These are phyloP conservation scores for Leccinum arenicola DNA, from an alignment of 768 basidiomycete genomes.

Conservation along the genomic window DNA sequence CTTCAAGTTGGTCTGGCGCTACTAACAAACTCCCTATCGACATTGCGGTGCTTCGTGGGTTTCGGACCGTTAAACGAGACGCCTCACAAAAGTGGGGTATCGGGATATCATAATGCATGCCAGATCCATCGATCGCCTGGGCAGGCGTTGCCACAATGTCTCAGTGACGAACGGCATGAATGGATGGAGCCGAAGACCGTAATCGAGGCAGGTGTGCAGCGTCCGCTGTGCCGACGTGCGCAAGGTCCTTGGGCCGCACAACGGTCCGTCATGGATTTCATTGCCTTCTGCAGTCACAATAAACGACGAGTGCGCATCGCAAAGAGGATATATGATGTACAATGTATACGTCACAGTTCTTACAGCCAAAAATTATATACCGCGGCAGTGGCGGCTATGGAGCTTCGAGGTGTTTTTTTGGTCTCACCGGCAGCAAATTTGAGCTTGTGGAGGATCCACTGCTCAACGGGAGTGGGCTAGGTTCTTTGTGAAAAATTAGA, in stretches of 20 bases:
- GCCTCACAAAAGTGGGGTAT: constrained; percentile 33
- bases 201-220: too few species aligned
- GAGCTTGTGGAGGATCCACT: constrained; percentile 85
- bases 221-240: too few species aligned
- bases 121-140: constrained; percentile 75
- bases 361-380: constrained; percentile 96
- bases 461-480: constrained; percentile 87
- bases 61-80: neutral
- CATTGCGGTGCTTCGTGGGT: too few species aligned
- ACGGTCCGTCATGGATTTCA: constrained; percentile 25
- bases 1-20: too few species aligned
- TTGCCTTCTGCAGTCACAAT: constrained; percentile 71
- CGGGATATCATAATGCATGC: constrained; percentile 87
- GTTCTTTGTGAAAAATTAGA: constrained; percentile 8
- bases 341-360: constrained; percentile 71
- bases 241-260: too few species aligned
- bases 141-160: constrained; percentile 96
- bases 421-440: constrained; percentile 42
- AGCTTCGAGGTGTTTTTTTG: constrained; percentile 49
- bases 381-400: constrained; percentile 81
- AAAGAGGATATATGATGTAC: too few species aligned
- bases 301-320: neutral
- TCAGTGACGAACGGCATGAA: constrained; percentile 78
- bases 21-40: too few species aligned
- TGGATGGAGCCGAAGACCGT: too few species aligned